phyloP scores from a whole-genome alignment of 495 filamentous ascomycete genomes.

The Penicillium steckii region DNA sequence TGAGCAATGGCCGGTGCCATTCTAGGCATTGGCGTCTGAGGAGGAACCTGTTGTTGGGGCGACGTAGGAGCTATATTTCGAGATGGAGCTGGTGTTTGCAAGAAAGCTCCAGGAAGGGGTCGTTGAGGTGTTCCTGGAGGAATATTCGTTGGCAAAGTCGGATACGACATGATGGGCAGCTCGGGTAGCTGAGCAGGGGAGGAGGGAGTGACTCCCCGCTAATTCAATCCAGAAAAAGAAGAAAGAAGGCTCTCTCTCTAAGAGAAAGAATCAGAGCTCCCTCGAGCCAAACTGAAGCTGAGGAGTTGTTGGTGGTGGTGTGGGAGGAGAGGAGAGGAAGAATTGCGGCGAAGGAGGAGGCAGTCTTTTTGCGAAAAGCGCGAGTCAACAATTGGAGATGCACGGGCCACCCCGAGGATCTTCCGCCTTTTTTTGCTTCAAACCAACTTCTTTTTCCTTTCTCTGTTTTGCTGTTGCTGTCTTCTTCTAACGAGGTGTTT shows the following conservation, averaged over 20 bases:
- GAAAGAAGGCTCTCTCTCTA: constrained; percentile 20
- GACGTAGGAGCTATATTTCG: constrained; percentile 1
- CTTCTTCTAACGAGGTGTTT: no score
- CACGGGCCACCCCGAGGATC: constrained; percentile 26
- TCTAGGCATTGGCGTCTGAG: constrained; percentile 34
- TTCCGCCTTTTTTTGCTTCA: constrained; percentile 18
- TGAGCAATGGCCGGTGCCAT: constrained; percentile 36
- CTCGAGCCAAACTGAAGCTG: neutral
- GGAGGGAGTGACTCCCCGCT: constrained; percentile 30
- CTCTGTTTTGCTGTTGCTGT: neutral
- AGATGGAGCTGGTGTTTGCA: constrained; percentile 63
- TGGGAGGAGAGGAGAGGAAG: constrained; percentile 9
- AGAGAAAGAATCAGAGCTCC: neutral
- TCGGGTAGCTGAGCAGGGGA: constrained; percentile 15
- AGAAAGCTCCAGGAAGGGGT: constrained; percentile 68
- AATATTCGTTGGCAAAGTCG: constrained; percentile 42
- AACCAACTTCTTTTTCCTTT: neutral
- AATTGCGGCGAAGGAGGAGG: constrained; percentile 9
- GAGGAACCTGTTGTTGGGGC: constrained; percentile 17
- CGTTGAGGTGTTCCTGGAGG: constrained; percentile 56
- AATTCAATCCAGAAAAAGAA: constrained; percentile 15
- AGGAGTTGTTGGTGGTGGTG: neutral
- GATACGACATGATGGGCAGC: constrained; percentile 58
- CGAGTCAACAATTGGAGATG: constrained; percentile 27
- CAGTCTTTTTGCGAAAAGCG: constrained; percentile 28